Conservation (phyloP, 352 stramenopile species). For the Globisporangium radiosum region DNA sequence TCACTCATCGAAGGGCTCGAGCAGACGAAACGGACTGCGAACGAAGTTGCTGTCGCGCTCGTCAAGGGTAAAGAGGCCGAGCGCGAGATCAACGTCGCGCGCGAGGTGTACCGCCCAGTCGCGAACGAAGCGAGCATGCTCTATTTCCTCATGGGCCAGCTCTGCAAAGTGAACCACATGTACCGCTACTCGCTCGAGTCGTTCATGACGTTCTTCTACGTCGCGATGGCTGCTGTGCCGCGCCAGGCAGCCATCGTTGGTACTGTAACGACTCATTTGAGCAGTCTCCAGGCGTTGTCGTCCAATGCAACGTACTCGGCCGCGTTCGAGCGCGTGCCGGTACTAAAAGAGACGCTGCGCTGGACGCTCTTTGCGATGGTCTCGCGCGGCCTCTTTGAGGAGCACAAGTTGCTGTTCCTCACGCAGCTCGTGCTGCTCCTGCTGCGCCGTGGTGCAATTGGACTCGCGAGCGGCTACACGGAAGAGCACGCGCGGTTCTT, state of each 20-base stretch:
- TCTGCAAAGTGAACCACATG: slow-evolving; percentile 90
- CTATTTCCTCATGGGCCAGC: slow-evolving; percentile 89
- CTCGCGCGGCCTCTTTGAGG: slow-evolving; percentile 87
- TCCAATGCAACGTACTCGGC: slow-evolving; percentile 20
- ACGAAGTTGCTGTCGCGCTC: slow-evolving; percentile 81
- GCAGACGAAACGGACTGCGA: slow-evolving; percentile 86
- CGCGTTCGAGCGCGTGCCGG: slow-evolving; percentile 47
- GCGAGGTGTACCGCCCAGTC: slow-evolving; percentile 88
- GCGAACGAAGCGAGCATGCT: slow-evolving; percentile 87
- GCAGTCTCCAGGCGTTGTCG: slow-evolving; percentile 15
- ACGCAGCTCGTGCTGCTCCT: slow-evolving; percentile 84
- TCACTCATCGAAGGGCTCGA: slow-evolving; percentile 90
- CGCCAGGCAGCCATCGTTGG: background rate
- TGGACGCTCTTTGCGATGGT: slow-evolving; percentile 90
- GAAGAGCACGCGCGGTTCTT: slow-evolving; percentile 75
- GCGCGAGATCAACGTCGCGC: slow-evolving; percentile 86
- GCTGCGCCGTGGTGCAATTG: slow-evolving; percentile 58
- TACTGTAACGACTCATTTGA: background rate
- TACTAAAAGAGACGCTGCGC: slow-evolving; percentile 70
- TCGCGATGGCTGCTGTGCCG: slow-evolving; percentile 67
- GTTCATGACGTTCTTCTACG: slow-evolving; percentile 86
- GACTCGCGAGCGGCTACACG: slow-evolving; percentile 60
- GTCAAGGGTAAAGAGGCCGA: slow-evolving; percentile 84
- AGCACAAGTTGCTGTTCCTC: slow-evolving; percentile 89
- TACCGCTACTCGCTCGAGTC: slow-evolving; percentile 92